Conservation (phyloP, 108 stramenopile species). For the Pinguiococcus pyrenoidosus region DNA sequence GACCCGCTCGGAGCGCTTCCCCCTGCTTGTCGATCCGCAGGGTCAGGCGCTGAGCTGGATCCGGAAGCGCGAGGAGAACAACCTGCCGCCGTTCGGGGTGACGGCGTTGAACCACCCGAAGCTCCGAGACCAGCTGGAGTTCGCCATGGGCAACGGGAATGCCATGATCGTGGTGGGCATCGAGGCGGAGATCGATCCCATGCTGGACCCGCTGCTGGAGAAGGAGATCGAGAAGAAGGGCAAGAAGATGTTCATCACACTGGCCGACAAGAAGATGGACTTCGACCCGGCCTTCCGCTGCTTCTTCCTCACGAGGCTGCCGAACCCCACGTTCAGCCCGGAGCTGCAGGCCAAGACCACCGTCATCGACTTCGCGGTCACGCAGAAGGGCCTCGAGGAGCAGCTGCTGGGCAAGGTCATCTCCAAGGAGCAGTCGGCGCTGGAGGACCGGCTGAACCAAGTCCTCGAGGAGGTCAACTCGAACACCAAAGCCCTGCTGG, state of each 20-base stretch:
- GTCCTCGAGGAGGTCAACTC: conserved; percentile 74
- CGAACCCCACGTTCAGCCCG: conserved; percentile 74
- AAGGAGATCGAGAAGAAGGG: conserved; percentile 55
- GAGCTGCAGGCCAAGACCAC: conserved; percentile 86
- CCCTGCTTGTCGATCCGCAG: conserved; percentile 74
- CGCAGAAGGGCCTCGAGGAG: conserved; percentile 75
- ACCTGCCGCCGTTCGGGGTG: conserved; percentile 44
- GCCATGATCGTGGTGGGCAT: conserved; percentile 65
- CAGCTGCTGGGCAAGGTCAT: conserved; percentile 79
- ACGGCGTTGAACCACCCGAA: conserved; percentile 54
- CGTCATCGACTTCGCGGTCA: conserved; percentile 77
- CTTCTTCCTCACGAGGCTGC: conserved; percentile 73
- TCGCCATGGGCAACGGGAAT: conserved; percentile 67
- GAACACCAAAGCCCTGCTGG: conserved; percentile 68
- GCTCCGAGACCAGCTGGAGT: conserved; percentile 69
- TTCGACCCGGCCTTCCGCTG: conserved; percentile 61
- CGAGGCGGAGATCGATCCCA: conserved; percentile 76
- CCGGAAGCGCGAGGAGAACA: conserved; percentile 53
- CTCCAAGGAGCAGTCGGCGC: conserved; percentile 71
- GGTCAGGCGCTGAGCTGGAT: conserved; percentile 79
- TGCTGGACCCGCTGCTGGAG: conserved; percentile 79
- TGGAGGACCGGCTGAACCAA: conserved; percentile 75
- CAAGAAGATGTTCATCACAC: conserved; percentile 52
- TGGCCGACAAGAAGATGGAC: conserved; percentile 76
- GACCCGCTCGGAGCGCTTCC: conserved; percentile 58